Percentiles rank a stretch among this genome's conserved stretches.
These are phyloP conservation scores for Eutypa lata DNA, from an alignment of 2,329 filamentous ascomycete genomes.

Conservation along the genomic window DNA sequence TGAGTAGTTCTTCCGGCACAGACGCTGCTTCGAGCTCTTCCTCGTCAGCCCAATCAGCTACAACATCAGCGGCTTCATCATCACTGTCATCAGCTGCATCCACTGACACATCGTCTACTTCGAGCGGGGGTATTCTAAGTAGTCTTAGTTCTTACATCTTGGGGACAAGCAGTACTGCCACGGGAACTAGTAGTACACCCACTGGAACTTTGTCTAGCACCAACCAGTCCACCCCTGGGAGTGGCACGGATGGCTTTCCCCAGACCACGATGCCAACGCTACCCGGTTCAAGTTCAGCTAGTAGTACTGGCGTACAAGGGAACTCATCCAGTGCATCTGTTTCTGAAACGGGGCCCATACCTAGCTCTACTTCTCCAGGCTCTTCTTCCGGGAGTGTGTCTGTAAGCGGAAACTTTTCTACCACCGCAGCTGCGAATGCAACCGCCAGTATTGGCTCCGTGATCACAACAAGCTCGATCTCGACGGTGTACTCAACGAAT, in stretches of 20 bases:
- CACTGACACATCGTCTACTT: neutral
- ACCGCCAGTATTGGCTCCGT: constrained; percentile 4
- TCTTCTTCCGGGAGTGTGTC: neutral
- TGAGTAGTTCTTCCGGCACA: neutral
- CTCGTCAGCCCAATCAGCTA: neutral
- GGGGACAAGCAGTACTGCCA: constrained; percentile 11
- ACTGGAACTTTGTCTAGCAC: neutral
- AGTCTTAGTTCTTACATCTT: constrained; percentile 26
- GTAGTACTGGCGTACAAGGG: neutral
- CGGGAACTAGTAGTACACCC: neutral
- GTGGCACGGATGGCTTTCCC: neutral
- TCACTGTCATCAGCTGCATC: neutral
- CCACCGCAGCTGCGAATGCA: neutral
- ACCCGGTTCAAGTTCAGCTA: neutral
- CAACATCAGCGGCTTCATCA: neutral
- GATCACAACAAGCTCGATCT: constrained; percentile 10
- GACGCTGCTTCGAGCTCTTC: neutral
- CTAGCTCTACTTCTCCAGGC: too few species aligned
- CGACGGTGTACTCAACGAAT: constrained; percentile 26
- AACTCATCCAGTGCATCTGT: too few species aligned
- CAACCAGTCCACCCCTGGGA: neutral
- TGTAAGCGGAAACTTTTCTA: neutral
- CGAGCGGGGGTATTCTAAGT: constrained; percentile 21
- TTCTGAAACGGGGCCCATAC: too few species aligned
- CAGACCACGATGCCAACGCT: neutral